These are phyloP conservation scores for Crithidia acanthocephali DNA, from an alignment of 208 protist species.

Conservation along the genomic window DNA sequence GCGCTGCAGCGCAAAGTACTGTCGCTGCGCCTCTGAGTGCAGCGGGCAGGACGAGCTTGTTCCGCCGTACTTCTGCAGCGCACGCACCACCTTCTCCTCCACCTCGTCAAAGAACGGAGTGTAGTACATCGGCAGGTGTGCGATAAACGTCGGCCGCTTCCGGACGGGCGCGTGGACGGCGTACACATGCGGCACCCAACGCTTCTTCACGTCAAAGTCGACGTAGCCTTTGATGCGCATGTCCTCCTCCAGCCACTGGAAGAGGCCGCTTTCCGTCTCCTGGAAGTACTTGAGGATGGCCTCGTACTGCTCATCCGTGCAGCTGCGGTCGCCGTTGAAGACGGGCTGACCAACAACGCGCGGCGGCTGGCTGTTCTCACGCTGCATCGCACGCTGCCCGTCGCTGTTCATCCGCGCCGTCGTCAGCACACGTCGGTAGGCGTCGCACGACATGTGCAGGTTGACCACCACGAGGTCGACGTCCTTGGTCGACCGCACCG, in stretches of 20 bases:
- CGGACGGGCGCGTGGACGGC: conserved; percentile 39
- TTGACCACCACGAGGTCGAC: conserved; percentile 71
- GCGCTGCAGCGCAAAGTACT: conserved; percentile 57
- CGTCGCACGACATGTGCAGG: conserved; percentile 54
- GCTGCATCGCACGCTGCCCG: conserved; percentile 25
- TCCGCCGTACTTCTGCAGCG: conserved; percentile 30
- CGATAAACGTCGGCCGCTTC: conserved; percentile 37
- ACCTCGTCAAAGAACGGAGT: conserved; percentile 41
- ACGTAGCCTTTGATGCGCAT: conserved; percentile 46
- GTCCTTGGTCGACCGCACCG: conserved; percentile 8
- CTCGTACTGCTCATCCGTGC: conserved; percentile 75
- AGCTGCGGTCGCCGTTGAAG: conserved; percentile 61
- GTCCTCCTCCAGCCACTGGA: conserved; percentile 45
- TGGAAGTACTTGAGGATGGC: conserved; percentile 56
- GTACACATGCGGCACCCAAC: conserved; percentile 28
- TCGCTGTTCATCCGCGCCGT: conserved; percentile 26
- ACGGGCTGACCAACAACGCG: conserved; percentile 59
- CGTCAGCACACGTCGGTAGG: conserved; percentile 45
- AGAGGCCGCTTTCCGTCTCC: conserved; percentile 42
- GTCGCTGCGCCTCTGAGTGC: conserved; percentile 46
- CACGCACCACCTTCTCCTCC: conserved; percentile 39
- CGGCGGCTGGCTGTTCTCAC: conserved; percentile 1
- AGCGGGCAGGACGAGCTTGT: conserved; percentile 32
- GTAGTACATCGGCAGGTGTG: conserved; percentile 49
- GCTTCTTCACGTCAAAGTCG: conserved; percentile 30